phyloP scores from a whole-genome alignment of 176 grass and related monocot genomes.

The Oryza longistaminata region DNA sequence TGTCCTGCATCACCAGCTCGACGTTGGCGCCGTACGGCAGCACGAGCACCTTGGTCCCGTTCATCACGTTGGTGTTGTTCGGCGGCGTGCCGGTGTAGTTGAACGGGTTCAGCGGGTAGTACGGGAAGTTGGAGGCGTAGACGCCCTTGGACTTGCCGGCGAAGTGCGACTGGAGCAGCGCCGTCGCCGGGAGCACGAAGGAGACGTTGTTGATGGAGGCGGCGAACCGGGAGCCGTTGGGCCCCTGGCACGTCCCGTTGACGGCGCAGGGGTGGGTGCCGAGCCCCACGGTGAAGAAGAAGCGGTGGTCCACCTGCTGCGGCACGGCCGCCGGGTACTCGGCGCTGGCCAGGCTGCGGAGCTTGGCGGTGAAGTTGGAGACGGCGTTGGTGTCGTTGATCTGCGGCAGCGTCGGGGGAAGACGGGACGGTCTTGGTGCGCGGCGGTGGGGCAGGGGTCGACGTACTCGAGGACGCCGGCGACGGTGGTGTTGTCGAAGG shows the following conservation, averaged over 20 bases:
- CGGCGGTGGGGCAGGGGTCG: not conserved
- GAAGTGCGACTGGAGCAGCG: not conserved
- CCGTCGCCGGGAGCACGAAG: not conserved
- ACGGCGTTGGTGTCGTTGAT: slow-evolving; percentile 68
- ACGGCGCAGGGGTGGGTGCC: slow-evolving; percentile 67
- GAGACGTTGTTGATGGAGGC: not conserved
- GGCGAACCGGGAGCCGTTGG: not conserved
- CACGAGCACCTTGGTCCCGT: not conserved
- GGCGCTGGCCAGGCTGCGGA: slow-evolving; percentile 68
- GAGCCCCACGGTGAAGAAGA: slow-evolving; percentile 85
- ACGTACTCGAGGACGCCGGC: slow-evolving; percentile 82
- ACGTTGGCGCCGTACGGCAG: not conserved
- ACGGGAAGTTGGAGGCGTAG: slow-evolving; percentile 24
- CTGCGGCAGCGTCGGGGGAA: slow-evolving; percentile 44
- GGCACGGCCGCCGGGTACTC: slow-evolving; percentile 68
- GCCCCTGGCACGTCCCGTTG: slow-evolving; percentile 29
- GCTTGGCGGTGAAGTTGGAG: slow-evolving; percentile 53
- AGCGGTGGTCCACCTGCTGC: slow-evolving; percentile 44
- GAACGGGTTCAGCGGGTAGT: not conserved
- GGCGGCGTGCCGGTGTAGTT: not conserved
- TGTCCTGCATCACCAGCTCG: slow-evolving; percentile 75
- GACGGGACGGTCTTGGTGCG: slow-evolving; percentile 30
- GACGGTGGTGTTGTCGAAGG: slow-evolving; percentile 82
- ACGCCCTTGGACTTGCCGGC: slow-evolving; percentile 30
- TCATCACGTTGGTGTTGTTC: not conserved